phyloP scores from a whole-genome alignment of 805 yeast species.

The Candida yuanshanica region DNA sequence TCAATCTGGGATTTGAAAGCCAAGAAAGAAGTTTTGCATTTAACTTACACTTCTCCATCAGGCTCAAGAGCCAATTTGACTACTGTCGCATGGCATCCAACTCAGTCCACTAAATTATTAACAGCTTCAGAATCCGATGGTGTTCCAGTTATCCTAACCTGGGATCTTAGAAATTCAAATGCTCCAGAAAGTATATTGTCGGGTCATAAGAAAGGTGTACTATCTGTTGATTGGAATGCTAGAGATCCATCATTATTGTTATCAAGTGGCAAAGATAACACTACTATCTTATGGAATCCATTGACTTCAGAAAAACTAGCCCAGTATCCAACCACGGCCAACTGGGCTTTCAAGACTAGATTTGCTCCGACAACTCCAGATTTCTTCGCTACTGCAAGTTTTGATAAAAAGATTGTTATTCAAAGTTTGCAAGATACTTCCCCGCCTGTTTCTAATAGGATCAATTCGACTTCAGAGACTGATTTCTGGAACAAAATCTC shows the following conservation, averaged over 20 bases:
- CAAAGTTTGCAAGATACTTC: conserved; percentile 88
- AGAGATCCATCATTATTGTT: conserved; percentile 73
- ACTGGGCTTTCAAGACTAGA: conserved; percentile 87
- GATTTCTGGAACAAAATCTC: conserved; percentile 85
- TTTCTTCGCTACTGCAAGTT: conserved; percentile 80
- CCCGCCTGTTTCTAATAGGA: conserved; percentile 44
- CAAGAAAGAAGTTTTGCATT: conserved; percentile 81
- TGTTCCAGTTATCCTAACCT: conserved; percentile 73
- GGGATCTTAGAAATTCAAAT: conserved; percentile 93
- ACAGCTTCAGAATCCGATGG: conserved; percentile 84
- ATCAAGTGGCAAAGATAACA: conserved; percentile 90
- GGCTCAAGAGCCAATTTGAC: conserved; percentile 63
- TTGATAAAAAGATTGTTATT: conserved; percentile 74
- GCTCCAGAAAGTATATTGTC: conserved; percentile 73
- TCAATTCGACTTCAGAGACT: conserved; percentile 46
- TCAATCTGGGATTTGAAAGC: conserved; percentile 93
- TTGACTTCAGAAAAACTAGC: conserved; percentile 65
- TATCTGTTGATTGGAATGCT: conserved; percentile 90
- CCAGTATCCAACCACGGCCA: conserved; percentile 85
- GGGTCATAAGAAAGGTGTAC: conserved; percentile 85
- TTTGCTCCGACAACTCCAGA: conserved; percentile 91
- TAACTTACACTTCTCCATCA: conserved; percentile 55
- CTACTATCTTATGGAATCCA: conserved; percentile 90
- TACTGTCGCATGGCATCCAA: conserved; percentile 92
- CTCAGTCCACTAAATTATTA: conserved; percentile 74